Percentiles rank a stretch among this genome's conserved stretches.
Conservation (phyloP, 345 rosid species). For the Eucalyptus leucophloia region DNA sequence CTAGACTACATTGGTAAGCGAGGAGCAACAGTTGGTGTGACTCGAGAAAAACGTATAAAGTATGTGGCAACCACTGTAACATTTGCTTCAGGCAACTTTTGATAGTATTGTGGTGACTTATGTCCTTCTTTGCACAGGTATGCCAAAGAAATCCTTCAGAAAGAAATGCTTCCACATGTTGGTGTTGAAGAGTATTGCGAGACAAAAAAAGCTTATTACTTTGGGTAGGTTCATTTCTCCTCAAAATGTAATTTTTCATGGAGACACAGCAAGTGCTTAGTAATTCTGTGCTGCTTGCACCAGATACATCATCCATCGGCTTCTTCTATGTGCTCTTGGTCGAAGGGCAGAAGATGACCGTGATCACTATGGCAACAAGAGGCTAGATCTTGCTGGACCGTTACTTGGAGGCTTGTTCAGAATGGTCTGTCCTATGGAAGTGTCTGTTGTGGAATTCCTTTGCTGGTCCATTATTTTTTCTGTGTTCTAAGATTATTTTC, state of each 20-base stretch:
- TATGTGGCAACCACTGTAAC: constrained; percentile 11
- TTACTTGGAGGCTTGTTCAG: constrained; percentile 94
- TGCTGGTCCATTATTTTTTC: neutral
- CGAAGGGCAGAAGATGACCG: constrained; percentile 97
- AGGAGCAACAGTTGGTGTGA: constrained; percentile 95
- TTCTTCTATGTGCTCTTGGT: constrained; percentile 88
- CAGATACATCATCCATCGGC: constrained; percentile 89
- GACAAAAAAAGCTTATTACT: constrained; percentile 94
- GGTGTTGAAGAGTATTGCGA: constrained; percentile 90
- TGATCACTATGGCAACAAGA: constrained; percentile 98
- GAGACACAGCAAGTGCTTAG: neutral
- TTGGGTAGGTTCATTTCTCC: constrained; percentile 47
- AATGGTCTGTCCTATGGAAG: constrained; percentile 46
- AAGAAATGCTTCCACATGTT: constrained; percentile 99
- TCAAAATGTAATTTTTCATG: neutral
- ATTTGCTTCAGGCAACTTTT: constrained; percentile 2
- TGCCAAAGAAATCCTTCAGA: constrained; percentile 95
- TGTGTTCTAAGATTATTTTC: neutral
- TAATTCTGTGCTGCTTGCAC: neutral
- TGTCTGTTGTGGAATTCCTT: neutral
- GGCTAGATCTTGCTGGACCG: constrained; percentile 99
- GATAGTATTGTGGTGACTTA: constrained; percentile 2
- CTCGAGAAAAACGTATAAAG: constrained; percentile 94
- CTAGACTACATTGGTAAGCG: constrained; percentile 95
- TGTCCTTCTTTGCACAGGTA: constrained; percentile 40